Evolutionary conservation across 176 grass and related monocot genomes (phyloP).

Genomic region (Chloris gayana): DNA sequence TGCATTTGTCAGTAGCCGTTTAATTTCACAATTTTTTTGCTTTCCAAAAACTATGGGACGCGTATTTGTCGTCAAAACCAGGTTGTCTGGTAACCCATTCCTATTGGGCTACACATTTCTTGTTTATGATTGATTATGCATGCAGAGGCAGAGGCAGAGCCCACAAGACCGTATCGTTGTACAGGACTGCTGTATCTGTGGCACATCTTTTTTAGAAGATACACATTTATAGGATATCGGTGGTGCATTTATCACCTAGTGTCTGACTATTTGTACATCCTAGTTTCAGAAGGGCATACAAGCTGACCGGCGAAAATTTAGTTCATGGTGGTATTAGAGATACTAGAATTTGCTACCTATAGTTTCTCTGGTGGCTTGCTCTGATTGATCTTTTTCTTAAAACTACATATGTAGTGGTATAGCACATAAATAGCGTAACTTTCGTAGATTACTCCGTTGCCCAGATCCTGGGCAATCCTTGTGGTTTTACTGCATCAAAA

Average conservation of each 20-base stretch:
- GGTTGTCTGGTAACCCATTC: neutral
- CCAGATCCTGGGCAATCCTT: slow-evolving; percentile 17
- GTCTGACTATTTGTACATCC: slow-evolving; percentile 23
- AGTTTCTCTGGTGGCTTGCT: slow-evolving; percentile 18
- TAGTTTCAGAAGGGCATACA: neutral
- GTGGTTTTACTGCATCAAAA: slow-evolving; percentile 17
- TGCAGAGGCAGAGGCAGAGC: neutral
- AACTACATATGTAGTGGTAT: slow-evolving; percentile 18
- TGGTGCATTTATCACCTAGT: neutral
- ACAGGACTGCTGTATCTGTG: too few species aligned
- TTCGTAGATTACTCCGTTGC: too few species aligned
- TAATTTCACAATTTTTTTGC: neutral
- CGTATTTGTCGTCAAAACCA: neutral
- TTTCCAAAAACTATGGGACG: neutral
- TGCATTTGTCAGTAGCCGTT: neutral
- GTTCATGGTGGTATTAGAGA: neutral
- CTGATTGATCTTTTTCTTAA: slow-evolving; percentile 11
- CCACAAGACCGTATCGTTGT: too few species aligned
- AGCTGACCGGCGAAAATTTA: neutral
- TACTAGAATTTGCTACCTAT: neutral
- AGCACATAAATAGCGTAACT: too few species aligned
- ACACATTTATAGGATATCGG: slow-evolving; percentile 22
- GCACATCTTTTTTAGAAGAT: neutral
- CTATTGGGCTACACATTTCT: neutral
- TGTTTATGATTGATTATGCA: slow-evolving; percentile 1